These are phyloP conservation scores for Bacterosira constricta DNA, from an alignment of 108 stramenopile species.

Conservation along the genomic window DNA sequence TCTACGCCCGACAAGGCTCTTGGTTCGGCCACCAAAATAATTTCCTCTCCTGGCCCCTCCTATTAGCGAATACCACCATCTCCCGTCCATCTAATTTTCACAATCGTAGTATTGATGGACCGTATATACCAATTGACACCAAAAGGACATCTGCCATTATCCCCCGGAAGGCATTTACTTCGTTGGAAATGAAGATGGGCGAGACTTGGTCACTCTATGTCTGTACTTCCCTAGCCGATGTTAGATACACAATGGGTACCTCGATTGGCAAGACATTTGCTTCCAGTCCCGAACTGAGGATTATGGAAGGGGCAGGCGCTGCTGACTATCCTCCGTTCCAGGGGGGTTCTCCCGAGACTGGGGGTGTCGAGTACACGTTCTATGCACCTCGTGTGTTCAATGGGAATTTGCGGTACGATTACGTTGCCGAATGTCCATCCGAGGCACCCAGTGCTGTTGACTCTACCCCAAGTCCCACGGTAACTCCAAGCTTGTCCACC, in stretches of 20 bases:
- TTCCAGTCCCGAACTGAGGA: conserved; percentile 22
- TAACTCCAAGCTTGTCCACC: conserved; percentile 10
- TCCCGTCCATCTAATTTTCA: conserved; percentile 29
- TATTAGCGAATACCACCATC: conserved; percentile 25
- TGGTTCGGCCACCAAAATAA: conserved; percentile 45
- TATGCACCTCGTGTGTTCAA: conserved; percentile 43
- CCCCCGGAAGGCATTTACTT: conserved; percentile 14
- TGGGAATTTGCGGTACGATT: conserved; percentile 32
- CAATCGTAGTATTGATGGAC: conserved; percentile 15
- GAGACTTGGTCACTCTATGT: conserved; percentile 37
- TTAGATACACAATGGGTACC: conserved; percentile 28
- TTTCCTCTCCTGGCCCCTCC: conserved; percentile 19
- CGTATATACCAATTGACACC: conserved; percentile 11
- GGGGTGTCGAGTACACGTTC: conserved; percentile 37
- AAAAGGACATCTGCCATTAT: conserved; percentile 33
- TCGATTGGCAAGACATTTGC: conserved; percentile 25
- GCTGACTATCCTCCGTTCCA: conserved; percentile 32
- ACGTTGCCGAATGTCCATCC: conserved; percentile 26
- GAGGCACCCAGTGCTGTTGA: conserved; percentile 19
- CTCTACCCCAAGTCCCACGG: conserved; percentile 15
- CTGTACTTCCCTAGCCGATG: conserved; percentile 10
- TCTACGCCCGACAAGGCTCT: conserved; percentile 36
- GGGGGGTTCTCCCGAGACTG: conserved; percentile 6
- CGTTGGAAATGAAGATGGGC: conserved; percentile 19
- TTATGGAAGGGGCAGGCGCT: conserved; percentile 41